Conservation (phyloP, 1,284 basidiomycete species). For the Cutaneotrichosporon cavernicola region DNA sequence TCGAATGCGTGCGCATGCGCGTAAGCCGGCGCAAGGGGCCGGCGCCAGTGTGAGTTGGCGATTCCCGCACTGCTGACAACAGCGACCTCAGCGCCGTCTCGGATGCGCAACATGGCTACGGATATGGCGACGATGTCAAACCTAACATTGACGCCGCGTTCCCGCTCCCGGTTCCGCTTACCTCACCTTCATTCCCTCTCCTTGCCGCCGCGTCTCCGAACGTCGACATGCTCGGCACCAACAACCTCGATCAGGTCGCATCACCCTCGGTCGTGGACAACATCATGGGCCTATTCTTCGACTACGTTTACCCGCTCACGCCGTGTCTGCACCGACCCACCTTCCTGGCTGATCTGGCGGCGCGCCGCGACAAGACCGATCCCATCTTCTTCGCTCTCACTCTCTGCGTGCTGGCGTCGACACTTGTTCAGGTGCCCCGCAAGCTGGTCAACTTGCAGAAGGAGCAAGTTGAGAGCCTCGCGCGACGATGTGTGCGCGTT, state of each 20-base stretch:
- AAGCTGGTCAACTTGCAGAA: slow-evolving; percentile 44
- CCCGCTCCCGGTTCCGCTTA: neutral
- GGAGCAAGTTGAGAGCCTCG: slow-evolving; percentile 39
- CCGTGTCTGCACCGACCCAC: slow-evolving; percentile 47
- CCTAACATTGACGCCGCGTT: neutral
- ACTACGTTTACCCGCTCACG: slow-evolving; percentile 46
- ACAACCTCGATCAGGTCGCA: slow-evolving; percentile 41
- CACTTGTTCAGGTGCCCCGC: slow-evolving; percentile 44
- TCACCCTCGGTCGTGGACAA: slow-evolving; percentile 34
- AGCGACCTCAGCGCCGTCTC: slow-evolving; percentile 35
- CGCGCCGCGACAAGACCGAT: slow-evolving; percentile 37
- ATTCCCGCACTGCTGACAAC: neutral
- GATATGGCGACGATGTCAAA: neutral
- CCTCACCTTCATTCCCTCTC: slow-evolving; percentile 16
- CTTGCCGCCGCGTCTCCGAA: slow-evolving; percentile 17
- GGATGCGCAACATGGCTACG: slow-evolving; percentile 37
- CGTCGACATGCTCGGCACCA: slow-evolving; percentile 17
- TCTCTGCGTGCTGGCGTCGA: slow-evolving; percentile 41
- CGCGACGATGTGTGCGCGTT: slow-evolving; percentile 35
- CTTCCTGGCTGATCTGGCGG: slow-evolving; percentile 39
- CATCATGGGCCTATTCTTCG: slow-evolving; percentile 46
- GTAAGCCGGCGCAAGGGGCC: slow-evolving; percentile 43
- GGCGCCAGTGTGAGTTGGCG: slow-evolving; percentile 39
- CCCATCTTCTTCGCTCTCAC: slow-evolving; percentile 40
- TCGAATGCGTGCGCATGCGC: slow-evolving; percentile 43